Evolutionary conservation across 495 filamentous ascomycete species (phyloP), one percentile per base, ranked within the genome.

Genomic region (Aspergillus carlsbadensis): DNA sequence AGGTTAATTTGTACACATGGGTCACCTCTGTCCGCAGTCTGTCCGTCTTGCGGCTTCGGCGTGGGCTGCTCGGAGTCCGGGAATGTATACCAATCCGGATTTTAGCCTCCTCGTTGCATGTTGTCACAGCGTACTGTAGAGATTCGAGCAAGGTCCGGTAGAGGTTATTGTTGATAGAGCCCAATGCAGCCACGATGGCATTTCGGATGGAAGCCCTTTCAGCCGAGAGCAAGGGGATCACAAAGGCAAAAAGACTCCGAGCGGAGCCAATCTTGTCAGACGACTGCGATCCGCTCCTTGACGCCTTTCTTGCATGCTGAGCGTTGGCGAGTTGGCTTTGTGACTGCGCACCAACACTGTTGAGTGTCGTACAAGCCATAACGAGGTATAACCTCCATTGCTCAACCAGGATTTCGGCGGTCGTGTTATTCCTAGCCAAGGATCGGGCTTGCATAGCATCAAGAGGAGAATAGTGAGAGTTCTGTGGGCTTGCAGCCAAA

Each of bases 311-410:
- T 5, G 83, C 81, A 67, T 98, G 92, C 61, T 96, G 90, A n/a
- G 81, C 78, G 59, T 84, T 81, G 40, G 72, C 81, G 31, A 77
- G 65, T 61, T 72, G 82, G 61, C 64, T 83, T 61, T 81, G 84
- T 39, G 82, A 84, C 29, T 82, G 78, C 15, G 79, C 84, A 15
- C 92, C 92, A 15, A 90, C 84, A 55, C 91, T 93, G 26, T 87
- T 92, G 24, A 99, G 78, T 0, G 95, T 99, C 8, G 92, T 96
- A 68, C 95, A 99, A 6, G 95, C 95, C 72, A 98, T 96, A 41
- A 96, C 89, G 39, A 99, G 80, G 66, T 97, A 97, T n/a, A 98
- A 76, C 70, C 96, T 98, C 93, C 93, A 99, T 70, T 99, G 94
- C 66, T 98, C 94, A 55, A 98, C 83, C 52, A 98, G 75, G 36